Conservation (phyloP, 23 red algal genomes). For the Cyanidiococcus yangmingshanensis region DNA sequence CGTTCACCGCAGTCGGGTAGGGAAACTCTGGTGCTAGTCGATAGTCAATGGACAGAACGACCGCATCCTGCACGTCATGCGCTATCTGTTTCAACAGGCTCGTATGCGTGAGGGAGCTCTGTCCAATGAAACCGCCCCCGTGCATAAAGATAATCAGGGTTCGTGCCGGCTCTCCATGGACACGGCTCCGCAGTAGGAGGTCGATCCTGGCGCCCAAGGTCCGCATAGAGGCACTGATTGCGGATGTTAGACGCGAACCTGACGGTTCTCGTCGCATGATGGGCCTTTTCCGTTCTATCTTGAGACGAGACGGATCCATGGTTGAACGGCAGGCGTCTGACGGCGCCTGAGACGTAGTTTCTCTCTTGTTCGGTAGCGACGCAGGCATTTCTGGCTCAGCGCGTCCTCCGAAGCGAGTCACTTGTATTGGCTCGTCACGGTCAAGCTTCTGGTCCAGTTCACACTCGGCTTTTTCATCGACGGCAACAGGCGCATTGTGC, state of each 20-base stretch:
- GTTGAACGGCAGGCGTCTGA: no score
- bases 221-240: slow-evolving; percentile 31
- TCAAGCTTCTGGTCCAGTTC: no score
- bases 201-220: slow-evolving; percentile 38
- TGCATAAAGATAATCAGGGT: slow-evolving; percentile 79
- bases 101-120: slow-evolving; percentile 67
- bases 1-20: slow-evolving; percentile 51
- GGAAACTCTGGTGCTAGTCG: slow-evolving; percentile 71
- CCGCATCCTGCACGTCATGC: slow-evolving; percentile 50
- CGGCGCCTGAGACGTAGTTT: no score
- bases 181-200: slow-evolving; percentile 20
- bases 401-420: no score
- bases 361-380: no score
- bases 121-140: slow-evolving; percentile 88
- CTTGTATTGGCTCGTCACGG: no score
- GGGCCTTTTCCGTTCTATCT: neutral
- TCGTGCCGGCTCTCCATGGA: slow-evolving; percentile 28
- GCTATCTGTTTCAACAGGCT: slow-evolving; percentile 62
- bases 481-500: no score
- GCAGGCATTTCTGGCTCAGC: no score
- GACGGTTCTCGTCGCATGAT: neutral
- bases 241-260: neutral
- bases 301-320: no score
- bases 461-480: no score
- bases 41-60: slow-evolving; percentile 91